These are phyloP conservation scores for Hordeum vulgare DNA, from an alignment of 176 grass and related monocot genomes.

Conservation along the genomic window DNA sequence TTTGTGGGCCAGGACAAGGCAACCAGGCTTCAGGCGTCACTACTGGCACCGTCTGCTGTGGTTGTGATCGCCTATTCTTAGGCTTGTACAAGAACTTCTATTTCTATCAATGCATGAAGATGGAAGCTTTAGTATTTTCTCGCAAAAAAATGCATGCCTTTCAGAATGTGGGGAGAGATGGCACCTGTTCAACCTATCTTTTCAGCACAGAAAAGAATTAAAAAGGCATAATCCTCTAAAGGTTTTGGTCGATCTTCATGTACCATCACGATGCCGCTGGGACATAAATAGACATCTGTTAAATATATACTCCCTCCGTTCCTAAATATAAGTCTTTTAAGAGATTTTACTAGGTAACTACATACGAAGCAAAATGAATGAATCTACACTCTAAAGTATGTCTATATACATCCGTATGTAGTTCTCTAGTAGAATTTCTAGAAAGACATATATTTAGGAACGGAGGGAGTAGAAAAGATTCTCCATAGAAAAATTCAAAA, in stretches of 20 bases:
- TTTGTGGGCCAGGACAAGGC: background rate
- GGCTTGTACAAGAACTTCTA: background rate
- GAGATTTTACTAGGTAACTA: too few species aligned
- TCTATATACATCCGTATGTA: too few species aligned
- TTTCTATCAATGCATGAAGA: background rate
- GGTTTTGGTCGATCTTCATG: background rate
- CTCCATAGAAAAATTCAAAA: background rate
- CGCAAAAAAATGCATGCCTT: background rate
- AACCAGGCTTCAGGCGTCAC: background rate
- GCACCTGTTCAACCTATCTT: background rate
- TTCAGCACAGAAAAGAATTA: background rate
- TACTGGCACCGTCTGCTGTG: background rate
- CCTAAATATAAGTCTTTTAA: too few species aligned
- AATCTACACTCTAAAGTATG: too few species aligned
- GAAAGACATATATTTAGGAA: too few species aligned
- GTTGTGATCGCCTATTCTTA: background rate
- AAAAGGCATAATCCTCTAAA: background rate
- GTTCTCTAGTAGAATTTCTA: too few species aligned
- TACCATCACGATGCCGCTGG: background rate
- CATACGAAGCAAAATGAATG: too few species aligned
- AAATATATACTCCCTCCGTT: background rate
- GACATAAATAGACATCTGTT: slow-evolving; percentile 1
- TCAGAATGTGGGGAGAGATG: background rate
- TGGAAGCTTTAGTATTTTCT: background rate
- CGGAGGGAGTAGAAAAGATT: background rate